Base-by-base conservation (phyloP, 1,284 basidiomycete genomes). In the Laetiporus sulphureus region DNA sequence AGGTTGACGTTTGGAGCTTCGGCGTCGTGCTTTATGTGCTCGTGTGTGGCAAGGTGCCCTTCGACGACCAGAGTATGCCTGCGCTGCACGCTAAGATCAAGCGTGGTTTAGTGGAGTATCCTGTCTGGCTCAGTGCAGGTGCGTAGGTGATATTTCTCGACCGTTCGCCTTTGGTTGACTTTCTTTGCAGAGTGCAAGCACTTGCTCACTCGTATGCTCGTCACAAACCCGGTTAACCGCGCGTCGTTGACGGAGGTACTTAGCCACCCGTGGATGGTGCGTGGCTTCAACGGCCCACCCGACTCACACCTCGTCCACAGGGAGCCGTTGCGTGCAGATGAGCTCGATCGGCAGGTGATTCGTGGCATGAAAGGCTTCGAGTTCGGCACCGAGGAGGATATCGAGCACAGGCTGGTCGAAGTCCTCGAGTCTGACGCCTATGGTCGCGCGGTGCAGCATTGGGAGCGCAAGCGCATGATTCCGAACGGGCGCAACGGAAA, bases 11-110 rank as follows among this genome's bases (percentile, higher is more conserved):
- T 0, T 99, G 96, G 95, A 95, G 91, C 57, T 98, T 98, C 52
- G 95, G 96, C 5, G 94, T 99, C 46, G 95, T 99, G 6, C 76
- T 99, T 8, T 99, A 98, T 58, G 94, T 97, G 11, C 75, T 99
- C 36, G 93, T 99, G 0, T 98, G 94, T 61, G 96, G 95, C 40
- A 98, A 96, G 66, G 95, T 99, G 1, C 95, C 95, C 0, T 99
- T 99, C 59, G 95, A 99, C 60, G 96, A 99, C 62, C 93, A 98
- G 66, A 93, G 87, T 59, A 99, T 99, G 95, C 96, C 95, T 2
- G 95, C 94, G 0, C 69, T 99, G 38, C 96, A 99, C 61, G 95
- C 95, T 31, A 99, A 99, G 71, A 99, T 99, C 69, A 99, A 99
- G 65, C 80, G 93, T 2, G 95, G 96, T 1, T 69, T 94, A 33